Conservation (phyloP, 306 rosid genomes). For the Inga laurina region DNA sequence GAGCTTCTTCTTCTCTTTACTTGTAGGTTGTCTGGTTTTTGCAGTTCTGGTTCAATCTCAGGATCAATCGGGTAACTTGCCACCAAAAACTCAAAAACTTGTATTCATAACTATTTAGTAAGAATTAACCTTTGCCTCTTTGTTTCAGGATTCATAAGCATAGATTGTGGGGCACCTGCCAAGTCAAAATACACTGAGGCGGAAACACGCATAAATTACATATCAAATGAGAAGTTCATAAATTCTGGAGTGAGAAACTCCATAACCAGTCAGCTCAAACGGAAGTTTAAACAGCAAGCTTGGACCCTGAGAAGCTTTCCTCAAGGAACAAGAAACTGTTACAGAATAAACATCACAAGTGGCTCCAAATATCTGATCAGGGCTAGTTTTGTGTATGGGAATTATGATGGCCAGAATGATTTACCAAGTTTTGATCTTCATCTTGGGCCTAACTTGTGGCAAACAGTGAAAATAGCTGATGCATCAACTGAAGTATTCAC, state of each 20-base stretch:
- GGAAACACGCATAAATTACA: conserved; percentile 31
- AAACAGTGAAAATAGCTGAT: conserved; percentile 10
- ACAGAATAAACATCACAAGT: conserved; percentile 36
- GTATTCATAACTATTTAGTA: not conserved
- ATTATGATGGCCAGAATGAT: conserved; percentile 39
- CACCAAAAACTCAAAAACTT: not conserved
- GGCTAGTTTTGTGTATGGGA: conserved; percentile 40
- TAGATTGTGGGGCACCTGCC: conserved; percentile 45
- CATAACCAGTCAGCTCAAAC: not conserved
- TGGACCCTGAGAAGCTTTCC: conserved; percentile 48
- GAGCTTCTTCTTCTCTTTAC: not conserved
- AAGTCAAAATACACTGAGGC: conserved; percentile 23
- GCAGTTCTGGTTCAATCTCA: conserved; percentile 37
- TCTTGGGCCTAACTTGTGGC: conserved; percentile 47
- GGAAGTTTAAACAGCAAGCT: not conserved
- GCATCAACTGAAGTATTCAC: rapidly evolving
- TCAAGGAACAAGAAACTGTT: conserved; percentile 51
- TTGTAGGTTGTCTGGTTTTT: conserved; percentile 23
- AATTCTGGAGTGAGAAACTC: conserved; percentile 30
- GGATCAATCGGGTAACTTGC: conserved; percentile 53
- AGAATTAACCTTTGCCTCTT: not conserved
- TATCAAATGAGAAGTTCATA: conserved; percentile 46
- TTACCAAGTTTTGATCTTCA: conserved; percentile 44
- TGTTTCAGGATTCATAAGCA: conserved; percentile 52
- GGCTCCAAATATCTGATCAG: conserved; percentile 37